Conservation (phyloP, 2,329 filamentous ascomycete species). For the Diaporthe caulivora region DNA sequence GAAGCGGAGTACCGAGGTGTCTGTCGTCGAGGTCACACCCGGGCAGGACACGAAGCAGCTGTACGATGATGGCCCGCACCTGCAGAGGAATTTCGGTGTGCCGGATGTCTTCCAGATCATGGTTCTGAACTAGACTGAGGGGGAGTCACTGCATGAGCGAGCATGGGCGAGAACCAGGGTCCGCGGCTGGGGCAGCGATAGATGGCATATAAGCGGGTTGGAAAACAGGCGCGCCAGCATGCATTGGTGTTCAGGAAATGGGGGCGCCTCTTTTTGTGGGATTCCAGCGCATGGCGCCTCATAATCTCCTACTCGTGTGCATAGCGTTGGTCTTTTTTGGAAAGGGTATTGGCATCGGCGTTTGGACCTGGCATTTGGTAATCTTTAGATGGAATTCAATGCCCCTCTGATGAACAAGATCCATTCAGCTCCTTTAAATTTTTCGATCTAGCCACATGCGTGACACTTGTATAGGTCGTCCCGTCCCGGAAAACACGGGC, state of each 20-base stretch:
- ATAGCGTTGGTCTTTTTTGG: constrained; percentile 16
- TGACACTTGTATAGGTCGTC: not conserved
- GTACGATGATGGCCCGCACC: constrained; percentile 43
- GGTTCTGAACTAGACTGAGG: constrained; percentile 48
- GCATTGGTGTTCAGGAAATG: not conserved
- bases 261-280: not conserved
- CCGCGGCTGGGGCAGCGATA: not conserved
- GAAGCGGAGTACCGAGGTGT: constrained; percentile 1
- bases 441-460: not conserved
- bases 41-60: constrained; percentile 39
- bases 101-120: constrained; percentile 54
- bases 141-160: not conserved
- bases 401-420: constrained; percentile 39
- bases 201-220: not conserved
- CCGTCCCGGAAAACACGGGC: too few species aligned
- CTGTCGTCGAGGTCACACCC: constrained; percentile 40
- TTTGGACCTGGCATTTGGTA: constrained; percentile 11
- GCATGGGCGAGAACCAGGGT: not conserved
- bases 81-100: constrained; percentile 52
- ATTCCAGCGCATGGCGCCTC: constrained; percentile 11
- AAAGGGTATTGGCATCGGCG: not conserved
- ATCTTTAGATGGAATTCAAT: constrained; percentile 23
- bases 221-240: not conserved
- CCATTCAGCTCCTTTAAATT: constrained; percentile 15
- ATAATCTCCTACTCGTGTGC: constrained; percentile 28